Evolutionary conservation across 176 grass and related monocot genomes (phyloP).

Genomic region (Carex cristatella): DNA sequence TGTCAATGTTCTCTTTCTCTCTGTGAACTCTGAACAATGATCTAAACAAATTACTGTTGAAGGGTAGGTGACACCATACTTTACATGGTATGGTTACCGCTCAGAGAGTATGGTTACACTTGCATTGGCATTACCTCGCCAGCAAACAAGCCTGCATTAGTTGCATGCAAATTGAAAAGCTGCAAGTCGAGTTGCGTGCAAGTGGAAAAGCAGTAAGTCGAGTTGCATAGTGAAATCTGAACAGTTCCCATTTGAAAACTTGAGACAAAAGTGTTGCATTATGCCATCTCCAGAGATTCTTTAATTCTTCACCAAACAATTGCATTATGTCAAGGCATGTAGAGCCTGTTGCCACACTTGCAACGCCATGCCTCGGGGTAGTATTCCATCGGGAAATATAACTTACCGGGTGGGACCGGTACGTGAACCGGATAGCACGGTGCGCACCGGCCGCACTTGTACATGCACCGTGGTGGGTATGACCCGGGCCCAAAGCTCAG

Average conservation of each 20-base stretch:
- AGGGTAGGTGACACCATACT: neutral
- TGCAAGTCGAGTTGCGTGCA: neutral
- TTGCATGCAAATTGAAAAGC: neutral
- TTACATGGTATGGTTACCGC: constrained; percentile 3
- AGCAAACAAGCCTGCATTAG: neutral
- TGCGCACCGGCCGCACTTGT: constrained; percentile 25
- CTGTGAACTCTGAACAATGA: constrained; percentile 10
- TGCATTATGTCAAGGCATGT: constrained; percentile 27
- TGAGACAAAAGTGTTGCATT: neutral
- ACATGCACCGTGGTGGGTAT: constrained; percentile 20
- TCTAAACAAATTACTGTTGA: constrained; percentile 13
- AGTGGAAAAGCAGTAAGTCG: neutral
- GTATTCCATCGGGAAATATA: constrained; percentile 28
- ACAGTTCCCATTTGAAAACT: neutral
- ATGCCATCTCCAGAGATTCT: neutral
- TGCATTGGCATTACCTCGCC: neutral
- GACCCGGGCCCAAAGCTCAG: constrained; percentile 23
- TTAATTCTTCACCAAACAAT: neutral
- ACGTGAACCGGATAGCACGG: constrained; percentile 33
- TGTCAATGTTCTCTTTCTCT: neutral
- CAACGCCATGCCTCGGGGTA: constrained; percentile 41
- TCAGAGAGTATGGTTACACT: neutral
- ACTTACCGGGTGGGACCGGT: constrained; percentile 22
- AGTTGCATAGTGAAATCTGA: neutral
- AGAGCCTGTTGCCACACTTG: constrained; percentile 28